These are phyloP conservation scores for Haematococcus lacustris DNA, from an alignment of 139 green algal genomes.

Conservation along the genomic window DNA sequence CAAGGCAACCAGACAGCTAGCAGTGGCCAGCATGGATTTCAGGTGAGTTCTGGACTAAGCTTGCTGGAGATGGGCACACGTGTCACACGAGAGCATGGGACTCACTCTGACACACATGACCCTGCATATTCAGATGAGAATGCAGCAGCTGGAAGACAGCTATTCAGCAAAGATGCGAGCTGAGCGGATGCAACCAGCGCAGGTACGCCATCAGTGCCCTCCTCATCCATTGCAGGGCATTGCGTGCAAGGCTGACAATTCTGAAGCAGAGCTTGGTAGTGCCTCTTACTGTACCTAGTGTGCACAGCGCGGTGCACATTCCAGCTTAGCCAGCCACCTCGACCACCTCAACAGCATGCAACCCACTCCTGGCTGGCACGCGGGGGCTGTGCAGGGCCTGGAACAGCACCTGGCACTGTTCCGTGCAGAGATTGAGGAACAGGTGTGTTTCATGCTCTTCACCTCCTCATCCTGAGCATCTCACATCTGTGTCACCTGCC, in stretches of 20 bases:
- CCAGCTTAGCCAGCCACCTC: not conserved
- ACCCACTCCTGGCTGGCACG: not conserved
- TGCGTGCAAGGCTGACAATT: not conserved
- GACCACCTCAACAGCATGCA: not conserved
- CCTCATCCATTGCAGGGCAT: not conserved
- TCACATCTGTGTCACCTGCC: no score
- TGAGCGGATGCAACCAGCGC: not conserved
- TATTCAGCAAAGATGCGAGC: constrained; percentile 22
- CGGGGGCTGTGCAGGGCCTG: constrained; percentile 1
- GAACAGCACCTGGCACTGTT: constrained; percentile 46
- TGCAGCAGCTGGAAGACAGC: constrained; percentile 37
- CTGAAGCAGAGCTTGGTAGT: not conserved
- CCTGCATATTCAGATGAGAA: not conserved
- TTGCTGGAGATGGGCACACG: no score
- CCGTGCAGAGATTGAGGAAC: constrained; percentile 39
- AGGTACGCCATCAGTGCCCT: not conserved
- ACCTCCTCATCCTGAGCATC: no score
- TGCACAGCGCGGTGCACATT: not conserved
- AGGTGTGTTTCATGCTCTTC: no score
- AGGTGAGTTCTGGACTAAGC: no score
- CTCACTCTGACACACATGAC: no score
- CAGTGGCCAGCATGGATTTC: no score
- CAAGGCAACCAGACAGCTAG: no score
- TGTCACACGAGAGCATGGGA: no score
- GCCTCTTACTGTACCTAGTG: not conserved